Conservation (phyloP, 2,329 filamentous ascomycete genomes). For the Massarina eburnea region DNA sequence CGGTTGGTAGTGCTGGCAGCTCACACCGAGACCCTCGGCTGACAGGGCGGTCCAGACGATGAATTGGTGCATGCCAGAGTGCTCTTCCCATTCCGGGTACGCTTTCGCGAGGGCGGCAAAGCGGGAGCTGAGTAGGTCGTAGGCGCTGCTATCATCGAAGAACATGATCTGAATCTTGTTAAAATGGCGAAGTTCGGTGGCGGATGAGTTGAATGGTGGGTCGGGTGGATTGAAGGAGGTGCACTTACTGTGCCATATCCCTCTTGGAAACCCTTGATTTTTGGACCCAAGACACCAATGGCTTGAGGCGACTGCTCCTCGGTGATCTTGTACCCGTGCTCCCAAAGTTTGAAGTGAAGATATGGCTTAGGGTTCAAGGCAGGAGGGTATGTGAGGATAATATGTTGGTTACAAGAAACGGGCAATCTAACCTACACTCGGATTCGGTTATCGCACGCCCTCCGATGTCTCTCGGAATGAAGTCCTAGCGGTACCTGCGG, state of each 20-base stretch:
- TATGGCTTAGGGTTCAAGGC: no score
- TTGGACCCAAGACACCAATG: slow-evolving; percentile 19
- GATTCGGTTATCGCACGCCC: no score
- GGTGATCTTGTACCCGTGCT: slow-evolving; percentile 20
- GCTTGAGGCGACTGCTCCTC: slow-evolving; percentile 16
- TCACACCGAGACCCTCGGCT: slow-evolving; percentile 28
- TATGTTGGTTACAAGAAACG: no score
- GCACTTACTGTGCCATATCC: slow-evolving; percentile 26
- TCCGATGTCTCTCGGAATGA: no score
- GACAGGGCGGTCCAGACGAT: slow-evolving; percentile 31
- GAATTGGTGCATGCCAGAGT: slow-evolving; percentile 26
- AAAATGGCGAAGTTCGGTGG: background rate
- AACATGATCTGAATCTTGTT: slow-evolving; percentile 14
- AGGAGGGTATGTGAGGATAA: no score
- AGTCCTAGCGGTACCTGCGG: no score
- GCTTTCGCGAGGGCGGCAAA: slow-evolving; percentile 16
- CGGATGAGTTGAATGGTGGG: no score
- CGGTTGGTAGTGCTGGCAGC: slow-evolving; percentile 31
- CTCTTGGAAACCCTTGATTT: slow-evolving; percentile 20
- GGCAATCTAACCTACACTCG: no score
- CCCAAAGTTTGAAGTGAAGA: slow-evolving; percentile 32
- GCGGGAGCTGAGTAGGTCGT: slow-evolving; percentile 15
- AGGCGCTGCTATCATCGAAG: slow-evolving; percentile 21
- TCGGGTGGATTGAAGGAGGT: no score
- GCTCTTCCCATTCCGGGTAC: slow-evolving; percentile 26